phyloP scores from a whole-genome alignment of 805 yeast species.

The Candida bentonensis region DNA sequence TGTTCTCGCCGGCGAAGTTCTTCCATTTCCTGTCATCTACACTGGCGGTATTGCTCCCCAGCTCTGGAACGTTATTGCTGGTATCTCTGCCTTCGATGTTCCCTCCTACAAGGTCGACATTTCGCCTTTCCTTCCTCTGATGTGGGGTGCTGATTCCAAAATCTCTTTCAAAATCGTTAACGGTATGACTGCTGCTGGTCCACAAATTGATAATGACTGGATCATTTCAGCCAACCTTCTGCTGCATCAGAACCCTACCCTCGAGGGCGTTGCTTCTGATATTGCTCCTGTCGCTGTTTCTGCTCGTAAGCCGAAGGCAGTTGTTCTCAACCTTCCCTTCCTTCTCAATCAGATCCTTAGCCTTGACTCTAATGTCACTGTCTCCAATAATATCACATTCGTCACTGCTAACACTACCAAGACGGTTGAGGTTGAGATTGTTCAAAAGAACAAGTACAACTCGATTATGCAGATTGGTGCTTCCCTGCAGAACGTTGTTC shows the following conservation, averaged over 20 bases:
- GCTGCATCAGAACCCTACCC: not conserved
- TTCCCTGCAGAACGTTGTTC: not conserved
- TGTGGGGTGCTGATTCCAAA: constrained; percentile 41
- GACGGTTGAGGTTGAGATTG: not conserved
- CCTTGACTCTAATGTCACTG: not conserved
- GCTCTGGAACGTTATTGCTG: constrained; percentile 71
- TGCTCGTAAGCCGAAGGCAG: not conserved
- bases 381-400: not conserved
- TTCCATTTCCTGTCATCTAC: constrained; percentile 62
- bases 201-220: constrained; percentile 17
- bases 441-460: not conserved
- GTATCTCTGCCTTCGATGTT: constrained; percentile 59
- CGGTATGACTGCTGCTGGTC: constrained; percentile 10
- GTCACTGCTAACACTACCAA: not conserved
- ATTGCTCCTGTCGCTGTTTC: not conserved
- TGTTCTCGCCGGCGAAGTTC: constrained; percentile 40
- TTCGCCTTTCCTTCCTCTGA: constrained; percentile 51
- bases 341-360: not conserved
- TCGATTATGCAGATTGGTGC: not conserved
- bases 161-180: constrained; percentile 38
- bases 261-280: not conserved
- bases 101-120: constrained; percentile 58
- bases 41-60: constrained; percentile 76
- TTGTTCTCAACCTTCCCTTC: not conserved
- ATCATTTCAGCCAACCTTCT: constrained; percentile 19